These are phyloP conservation scores for Rhizopus sp. DNA, from an alignment of 371 early-diverging fungal genomes.

Conservation along the genomic window DNA sequence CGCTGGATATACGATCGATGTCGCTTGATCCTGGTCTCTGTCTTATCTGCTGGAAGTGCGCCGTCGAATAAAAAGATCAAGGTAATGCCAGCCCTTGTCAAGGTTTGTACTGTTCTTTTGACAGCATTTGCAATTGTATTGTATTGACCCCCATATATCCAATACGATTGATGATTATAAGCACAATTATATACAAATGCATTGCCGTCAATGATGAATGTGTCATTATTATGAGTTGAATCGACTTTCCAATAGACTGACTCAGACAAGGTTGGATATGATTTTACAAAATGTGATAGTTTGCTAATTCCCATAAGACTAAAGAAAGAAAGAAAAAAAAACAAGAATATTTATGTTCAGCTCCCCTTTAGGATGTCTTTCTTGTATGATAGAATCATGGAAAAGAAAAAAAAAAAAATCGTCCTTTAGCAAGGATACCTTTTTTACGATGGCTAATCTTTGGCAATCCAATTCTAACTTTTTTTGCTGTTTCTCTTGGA, in stretches of 20 bases:
- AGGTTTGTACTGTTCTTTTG: slow-evolving; percentile 2
- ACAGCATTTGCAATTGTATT: slow-evolving; percentile 9
- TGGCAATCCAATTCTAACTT: too few species aligned
- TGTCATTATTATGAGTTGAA: slow-evolving; percentile 7
- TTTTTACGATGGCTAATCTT: too few species aligned
- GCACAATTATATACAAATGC: slow-evolving; percentile 61
- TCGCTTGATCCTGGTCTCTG: slow-evolving; percentile 50
- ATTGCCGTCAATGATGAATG: slow-evolving; percentile 61
- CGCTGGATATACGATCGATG: slow-evolving; percentile 51
- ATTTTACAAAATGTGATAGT: slow-evolving; percentile 37
- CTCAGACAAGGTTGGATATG: slow-evolving; percentile 22
- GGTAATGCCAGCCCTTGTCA: slow-evolving; percentile 40
- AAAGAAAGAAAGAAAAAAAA: too few species aligned
- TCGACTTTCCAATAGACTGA: slow-evolving; percentile 6
- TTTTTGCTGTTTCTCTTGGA: too few species aligned
- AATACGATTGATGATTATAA: slow-evolving; percentile 43
- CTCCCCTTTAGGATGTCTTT: not conserved
- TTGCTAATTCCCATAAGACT: slow-evolving; percentile 40
- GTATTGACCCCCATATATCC: slow-evolving; percentile 56
- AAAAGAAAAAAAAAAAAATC: too few species aligned
- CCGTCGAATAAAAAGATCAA: slow-evolving; percentile 60
- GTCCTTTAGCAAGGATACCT: too few species aligned
- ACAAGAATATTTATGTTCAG: too few species aligned
- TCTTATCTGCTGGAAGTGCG: slow-evolving; percentile 54
- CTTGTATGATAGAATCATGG: too few species aligned